Base-by-base conservation (phyloP, 495 filamentous ascomycete species). In the Penicillium coffeae region DNA sequence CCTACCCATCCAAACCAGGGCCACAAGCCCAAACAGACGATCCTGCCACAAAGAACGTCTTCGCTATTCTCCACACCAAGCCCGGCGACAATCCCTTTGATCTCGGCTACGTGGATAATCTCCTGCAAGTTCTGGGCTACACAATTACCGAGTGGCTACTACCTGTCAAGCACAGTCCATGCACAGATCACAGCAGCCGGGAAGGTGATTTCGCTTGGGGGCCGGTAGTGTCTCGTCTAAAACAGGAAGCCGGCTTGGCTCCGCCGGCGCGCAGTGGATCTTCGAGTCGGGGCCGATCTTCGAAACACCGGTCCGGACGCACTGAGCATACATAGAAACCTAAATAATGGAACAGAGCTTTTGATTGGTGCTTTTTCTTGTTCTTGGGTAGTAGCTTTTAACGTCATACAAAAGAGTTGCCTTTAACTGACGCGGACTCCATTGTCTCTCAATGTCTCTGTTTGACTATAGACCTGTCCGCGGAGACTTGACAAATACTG, bases 31-130 rank as follows among this genome's bases (percentile, higher is more conserved):
- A 50, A 39, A 40, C 48, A 4, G 42, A 12, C 43, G 33, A 48
- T 47, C 44, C 44, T 14, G 42, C 60, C 5, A 35, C 54, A 2
- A 72, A 52, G 2, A 79, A 85, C 32, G 85, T 82, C 4, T 94
- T 91, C 55, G 88, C 85, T 32, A 83, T 95, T 34, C 78, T 92
- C 4, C 76, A 76, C 48, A 91, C 85, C 8, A 70, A 77, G 10
- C 79, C 77, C 3, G 88, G 89, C 15, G 83, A 89, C 38, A 92
- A 93, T 52, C 88, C 88, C 1, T 95, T 86, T 78, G 80, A 87
- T 53, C 66, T 91, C 7, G 86, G 83, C 18, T 70, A 59, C 22
- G 73, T 78, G 47, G 68, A 76, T 30, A 95, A 95, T 60, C 85
- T 87, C 54, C 77, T 83, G 52, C 78, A 84, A 30, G 76, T 94